Evolutionary conservation across 148 eudicot species (phyloP).

Genomic region (Nepenthes gracilis): DNA sequence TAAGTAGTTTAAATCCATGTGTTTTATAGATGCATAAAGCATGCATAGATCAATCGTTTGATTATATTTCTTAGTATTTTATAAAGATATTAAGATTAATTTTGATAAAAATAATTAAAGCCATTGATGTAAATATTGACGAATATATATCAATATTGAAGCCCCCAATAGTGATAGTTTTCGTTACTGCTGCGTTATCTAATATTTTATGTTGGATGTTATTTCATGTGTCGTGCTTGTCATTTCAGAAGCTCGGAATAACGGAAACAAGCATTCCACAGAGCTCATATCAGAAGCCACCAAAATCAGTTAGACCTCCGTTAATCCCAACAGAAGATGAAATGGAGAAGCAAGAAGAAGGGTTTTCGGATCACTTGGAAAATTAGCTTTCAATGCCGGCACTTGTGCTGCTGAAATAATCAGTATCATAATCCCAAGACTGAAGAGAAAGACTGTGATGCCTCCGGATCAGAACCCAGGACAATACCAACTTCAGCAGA

Average conservation of each 20-base stretch:
- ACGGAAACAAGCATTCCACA: slow-evolving; percentile 22
- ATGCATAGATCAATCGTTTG: too few species aligned
- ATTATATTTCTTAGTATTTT: too few species aligned
- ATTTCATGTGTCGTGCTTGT: neutral
- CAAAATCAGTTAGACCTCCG: slow-evolving; percentile 52
- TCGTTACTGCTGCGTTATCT: too few species aligned
- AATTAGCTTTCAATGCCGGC: slow-evolving; percentile 38
- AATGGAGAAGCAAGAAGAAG: slow-evolving; percentile 70
- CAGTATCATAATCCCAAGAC: slow-evolving; percentile 44
- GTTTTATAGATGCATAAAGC: too few species aligned
- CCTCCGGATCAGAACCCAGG: slow-evolving; percentile 19
- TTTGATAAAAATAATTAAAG: too few species aligned
- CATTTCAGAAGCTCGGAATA: slow-evolving; percentile 29
- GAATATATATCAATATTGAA: too few species aligned
- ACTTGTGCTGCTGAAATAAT: slow-evolving; percentile 53
- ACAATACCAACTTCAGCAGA: slow-evolving; percentile 25
- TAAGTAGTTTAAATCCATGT: too few species aligned
- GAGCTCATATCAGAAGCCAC: slow-evolving; percentile 40
- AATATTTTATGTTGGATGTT: neutral
- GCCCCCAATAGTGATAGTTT: too few species aligned
- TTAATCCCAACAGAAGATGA: slow-evolving; percentile 70
- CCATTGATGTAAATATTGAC: too few species aligned
- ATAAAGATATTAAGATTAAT: too few species aligned
- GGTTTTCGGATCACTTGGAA: slow-evolving; percentile 55
- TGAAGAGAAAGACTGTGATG: slow-evolving; percentile 20